Conservation (phyloP, 2,329 filamentous ascomycete species). For the Alternaria incomplexa region DNA sequence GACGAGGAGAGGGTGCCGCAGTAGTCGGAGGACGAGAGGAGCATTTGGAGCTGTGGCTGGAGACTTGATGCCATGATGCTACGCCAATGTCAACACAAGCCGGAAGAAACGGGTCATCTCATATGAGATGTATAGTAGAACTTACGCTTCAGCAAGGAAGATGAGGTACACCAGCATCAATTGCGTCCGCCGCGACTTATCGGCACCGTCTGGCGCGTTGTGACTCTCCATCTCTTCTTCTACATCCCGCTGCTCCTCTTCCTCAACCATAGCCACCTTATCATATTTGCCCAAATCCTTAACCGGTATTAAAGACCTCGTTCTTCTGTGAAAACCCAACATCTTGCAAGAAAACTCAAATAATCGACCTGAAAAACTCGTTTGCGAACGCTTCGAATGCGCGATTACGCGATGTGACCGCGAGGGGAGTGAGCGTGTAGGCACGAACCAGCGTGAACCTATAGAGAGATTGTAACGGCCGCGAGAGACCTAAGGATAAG, state of each 20-base stretch:
- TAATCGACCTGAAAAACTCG: slow-evolving; percentile 1
- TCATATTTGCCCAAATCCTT: slow-evolving; percentile 52
- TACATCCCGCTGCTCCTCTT: slow-evolving; percentile 31
- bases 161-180: slow-evolving; percentile 54
- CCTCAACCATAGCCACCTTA: slow-evolving; percentile 42
- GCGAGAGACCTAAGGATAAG: slow-evolving; percentile 28
- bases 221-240: slow-evolving; percentile 40
- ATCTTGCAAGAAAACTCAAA: slow-evolving; percentile 35
- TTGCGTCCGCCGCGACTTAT: slow-evolving; percentile 41
- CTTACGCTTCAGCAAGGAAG: slow-evolving; percentile 56
- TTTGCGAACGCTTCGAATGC: slow-evolving; percentile 6
- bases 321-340: slow-evolving; percentile 53
- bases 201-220: slow-evolving; percentile 17
- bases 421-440: slow-evolving; percentile 12
- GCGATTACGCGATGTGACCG: slow-evolving; percentile 20
- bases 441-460: slow-evolving; percentile 38
- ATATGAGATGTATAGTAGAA: slow-evolving; percentile 4
- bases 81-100: slow-evolving; percentile 10
- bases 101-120: neutral
- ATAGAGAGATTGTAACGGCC: slow-evolving; percentile 41
- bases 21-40: slow-evolving; percentile 52
- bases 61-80: slow-evolving; percentile 58
- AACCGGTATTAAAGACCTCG: slow-evolving; percentile 52
- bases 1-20: slow-evolving; percentile 54
- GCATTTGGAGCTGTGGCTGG: slow-evolving; percentile 55